A percentile compares a stretch with the other conserved stretches of the same genome.
Evolutionary conservation across 352 stramenopile genomes (phyloP).

Genomic region (Phytophthora crassamura): DNA sequence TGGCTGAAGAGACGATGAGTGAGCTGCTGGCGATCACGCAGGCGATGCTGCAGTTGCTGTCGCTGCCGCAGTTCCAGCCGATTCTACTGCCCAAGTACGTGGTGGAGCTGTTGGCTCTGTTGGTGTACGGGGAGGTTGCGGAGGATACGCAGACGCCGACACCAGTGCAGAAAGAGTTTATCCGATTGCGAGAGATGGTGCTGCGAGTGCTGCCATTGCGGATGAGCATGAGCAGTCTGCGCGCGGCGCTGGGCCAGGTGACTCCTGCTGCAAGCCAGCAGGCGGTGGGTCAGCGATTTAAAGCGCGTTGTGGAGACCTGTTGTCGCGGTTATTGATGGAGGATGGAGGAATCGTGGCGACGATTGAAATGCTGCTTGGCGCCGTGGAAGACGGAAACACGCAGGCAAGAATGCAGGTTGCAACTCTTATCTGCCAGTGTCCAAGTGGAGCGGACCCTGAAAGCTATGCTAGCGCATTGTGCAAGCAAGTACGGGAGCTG

Average conservation of each 20-base stretch:
- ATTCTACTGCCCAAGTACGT: constrained; percentile 86
- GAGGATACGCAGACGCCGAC: constrained; percentile 20
- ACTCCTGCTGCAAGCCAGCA: constrained; percentile 19
- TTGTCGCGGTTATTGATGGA: constrained; percentile 72
- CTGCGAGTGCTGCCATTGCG: constrained; percentile 64
- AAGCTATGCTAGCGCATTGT: constrained; percentile 59
- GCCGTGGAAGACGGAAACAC: constrained; percentile 86
- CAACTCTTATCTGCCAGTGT: constrained; percentile 77
- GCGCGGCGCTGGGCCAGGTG: constrained; percentile 65
- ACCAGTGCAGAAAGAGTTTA: constrained; percentile 41
- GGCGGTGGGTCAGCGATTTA: constrained; percentile 52
- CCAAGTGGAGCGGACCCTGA: constrained; percentile 47
- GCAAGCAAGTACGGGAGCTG: constrained; percentile 59
- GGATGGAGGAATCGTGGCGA: constrained; percentile 75
- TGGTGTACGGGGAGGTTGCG: constrained; percentile 60
- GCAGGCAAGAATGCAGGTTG: constrained; percentile 84
- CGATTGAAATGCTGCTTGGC: constrained; percentile 84
- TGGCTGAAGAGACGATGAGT: constrained; percentile 12
- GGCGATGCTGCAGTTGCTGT: constrained; percentile 65
- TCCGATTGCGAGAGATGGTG: constrained; percentile 47
- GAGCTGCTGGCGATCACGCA: constrained; percentile 55
- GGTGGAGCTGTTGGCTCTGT: constrained; percentile 71
- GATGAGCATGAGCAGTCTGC: constrained; percentile 79
- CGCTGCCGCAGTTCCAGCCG: constrained; percentile 75
- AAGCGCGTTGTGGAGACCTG: constrained; percentile 62